A percentile compares a stretch with the other conserved stretches of the same genome.
Conservation (phyloP, 176 grass and related monocot species). For the Bromus sterilis region DNA sequence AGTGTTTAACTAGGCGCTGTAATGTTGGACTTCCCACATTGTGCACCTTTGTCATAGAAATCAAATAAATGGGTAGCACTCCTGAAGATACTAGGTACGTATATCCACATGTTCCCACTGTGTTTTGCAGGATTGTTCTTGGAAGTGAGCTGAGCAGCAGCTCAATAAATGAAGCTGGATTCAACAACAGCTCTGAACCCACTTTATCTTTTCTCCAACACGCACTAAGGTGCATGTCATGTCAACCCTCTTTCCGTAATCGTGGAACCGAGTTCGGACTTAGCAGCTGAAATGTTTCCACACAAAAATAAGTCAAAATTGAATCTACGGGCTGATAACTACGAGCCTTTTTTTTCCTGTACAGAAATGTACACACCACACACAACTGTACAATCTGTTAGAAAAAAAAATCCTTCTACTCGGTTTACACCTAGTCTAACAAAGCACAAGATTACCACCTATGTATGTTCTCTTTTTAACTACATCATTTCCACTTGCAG, state of each 20-base stretch:
- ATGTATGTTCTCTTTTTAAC: constrained; percentile 1
- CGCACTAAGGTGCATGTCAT: not conserved
- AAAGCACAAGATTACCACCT: constrained; percentile 13
- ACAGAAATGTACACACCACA: constrained; percentile 2
- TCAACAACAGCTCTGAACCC: not conserved
- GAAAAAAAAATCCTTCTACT: constrained; percentile 12
- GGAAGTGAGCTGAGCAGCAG: not conserved
- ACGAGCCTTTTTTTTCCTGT: not conserved
- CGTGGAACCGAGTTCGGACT: not conserved
- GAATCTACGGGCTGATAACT: not conserved
- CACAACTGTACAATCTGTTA: constrained; percentile 19
- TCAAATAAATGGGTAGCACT: too few relatives aligned
- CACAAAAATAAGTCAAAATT: not conserved
- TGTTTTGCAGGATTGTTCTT: not conserved
- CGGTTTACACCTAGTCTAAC: constrained; percentile 6
- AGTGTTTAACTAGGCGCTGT: not conserved
- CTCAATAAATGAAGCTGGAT: not conserved
- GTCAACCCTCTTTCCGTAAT: not conserved
- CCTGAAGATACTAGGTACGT: not conserved
- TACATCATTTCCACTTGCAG: constrained; percentile 14
- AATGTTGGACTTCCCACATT: not conserved
- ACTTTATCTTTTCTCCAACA: not conserved
- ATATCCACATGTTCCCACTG: not conserved
- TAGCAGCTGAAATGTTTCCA: not conserved
- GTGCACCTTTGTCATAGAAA: not conserved